Base-by-base conservation (phyloP, 139 green algal genomes). In the Mychonastes homosphaera region DNA sequence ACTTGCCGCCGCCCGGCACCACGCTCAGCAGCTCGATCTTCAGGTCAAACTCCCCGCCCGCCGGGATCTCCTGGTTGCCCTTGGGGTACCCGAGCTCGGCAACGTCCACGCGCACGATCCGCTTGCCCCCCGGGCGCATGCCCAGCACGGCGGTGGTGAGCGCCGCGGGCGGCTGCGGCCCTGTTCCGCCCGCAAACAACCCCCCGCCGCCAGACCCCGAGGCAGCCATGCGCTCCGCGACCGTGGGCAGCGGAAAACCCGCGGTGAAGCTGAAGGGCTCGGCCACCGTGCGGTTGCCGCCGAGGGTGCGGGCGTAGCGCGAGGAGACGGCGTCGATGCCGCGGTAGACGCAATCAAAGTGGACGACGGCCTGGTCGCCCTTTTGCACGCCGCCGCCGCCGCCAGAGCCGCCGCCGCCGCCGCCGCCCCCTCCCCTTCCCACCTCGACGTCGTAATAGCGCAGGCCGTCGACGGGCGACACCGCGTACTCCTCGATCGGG, bases 331-430 rank as follows among this genome's bases (percentile, higher is more conserved):
- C 89, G 46, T 89, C 78, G 4, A 97, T 77, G 45, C 81, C 80
- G 8, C 75, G 72, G 69, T 82, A 96, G 6, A 83, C 47, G 67
- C 80, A 88, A 51, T 97, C 89, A 75, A 85, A 97, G 70, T 97
- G 89, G 2, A 96, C 84, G 81, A 33, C 13, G 36, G 36, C 12
- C 36, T 10, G 10, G 36, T 43, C 36, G 36, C 36, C 36, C n/a
- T n/a, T n/a, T n/a, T n/a, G n/a, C n/a, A n/a, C n/a, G n/a, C n/a
- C 13, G 27, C 18, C 48, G 54, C 10, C 15, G 45, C 41, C 24
- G 16, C 34, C 56, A 44, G 40, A 7, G 12, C 32, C 21, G 36
- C 10, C 23, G 57, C 50, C 29, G 41, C 35, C 18, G 34, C 18
- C 21, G 53, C 6, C 10, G 0, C 45, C 9, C n/a, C 13, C 9